These are phyloP conservation scores for Dothideomycetes sp. DNA, from an alignment of 2,329 filamentous ascomycete species.

Conservation along the genomic window DNA sequence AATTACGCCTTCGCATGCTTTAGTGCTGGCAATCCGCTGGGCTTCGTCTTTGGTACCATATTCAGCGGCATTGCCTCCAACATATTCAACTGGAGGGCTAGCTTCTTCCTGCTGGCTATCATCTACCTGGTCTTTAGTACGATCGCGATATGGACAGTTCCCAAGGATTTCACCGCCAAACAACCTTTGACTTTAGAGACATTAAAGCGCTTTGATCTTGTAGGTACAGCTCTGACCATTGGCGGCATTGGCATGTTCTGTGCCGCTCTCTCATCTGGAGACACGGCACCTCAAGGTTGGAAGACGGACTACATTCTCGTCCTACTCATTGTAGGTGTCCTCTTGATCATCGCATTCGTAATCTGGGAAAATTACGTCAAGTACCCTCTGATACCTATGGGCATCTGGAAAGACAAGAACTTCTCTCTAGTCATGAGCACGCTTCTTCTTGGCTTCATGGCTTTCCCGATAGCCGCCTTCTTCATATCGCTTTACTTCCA, in stretches of 20 bases:
- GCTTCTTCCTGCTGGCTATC: slow-evolving; percentile 51
- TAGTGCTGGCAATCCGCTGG: slow-evolving; percentile 45
- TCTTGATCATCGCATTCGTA: slow-evolving; percentile 46
- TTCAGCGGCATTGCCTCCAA: slow-evolving; percentile 51
- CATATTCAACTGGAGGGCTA: slow-evolving; percentile 52
- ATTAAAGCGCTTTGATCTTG: slow-evolving; percentile 47
- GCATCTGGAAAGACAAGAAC: slow-evolving; percentile 49
- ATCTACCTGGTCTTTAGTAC: slow-evolving; percentile 51
- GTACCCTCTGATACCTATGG: slow-evolving; percentile 40
- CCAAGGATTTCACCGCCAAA: slow-evolving; percentile 40
- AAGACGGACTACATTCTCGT: slow-evolving; percentile 50
- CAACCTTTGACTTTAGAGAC: slow-evolving; percentile 34
- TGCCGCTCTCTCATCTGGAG: slow-evolving; percentile 44
- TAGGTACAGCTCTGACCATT: slow-evolving; percentile 50
- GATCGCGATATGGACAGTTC: slow-evolving; percentile 51
- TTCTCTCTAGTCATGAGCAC: slow-evolving; percentile 51
- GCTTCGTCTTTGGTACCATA: slow-evolving; percentile 47
- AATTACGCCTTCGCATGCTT: slow-evolving; percentile 56
- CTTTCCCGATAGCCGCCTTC: slow-evolving; percentile 50
- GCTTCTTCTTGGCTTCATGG: slow-evolving; percentile 50
- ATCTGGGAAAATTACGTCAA: slow-evolving; percentile 49
- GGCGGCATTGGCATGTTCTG: slow-evolving; percentile 56
- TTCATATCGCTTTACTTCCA: slow-evolving; percentile 59
- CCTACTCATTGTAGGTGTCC: slow-evolving; percentile 48
- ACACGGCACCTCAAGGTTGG: slow-evolving; percentile 52